Conservation (phyloP, 2,329 filamentous ascomycete genomes). For the Anisogramma anomala region DNA sequence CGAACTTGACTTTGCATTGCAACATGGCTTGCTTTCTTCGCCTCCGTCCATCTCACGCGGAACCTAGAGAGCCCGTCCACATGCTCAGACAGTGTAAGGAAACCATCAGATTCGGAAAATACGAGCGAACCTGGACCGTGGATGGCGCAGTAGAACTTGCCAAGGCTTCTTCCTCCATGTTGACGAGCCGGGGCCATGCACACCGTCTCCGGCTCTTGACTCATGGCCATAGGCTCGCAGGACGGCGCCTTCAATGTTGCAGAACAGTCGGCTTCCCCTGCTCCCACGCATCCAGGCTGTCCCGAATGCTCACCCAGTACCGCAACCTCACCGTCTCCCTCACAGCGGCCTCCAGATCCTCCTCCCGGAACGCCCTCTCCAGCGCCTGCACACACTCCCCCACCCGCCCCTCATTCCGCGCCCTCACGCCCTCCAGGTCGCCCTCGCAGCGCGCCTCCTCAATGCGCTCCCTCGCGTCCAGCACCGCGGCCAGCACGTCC, state of each 20-base stretch:
- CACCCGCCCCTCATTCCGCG: slow-evolving; percentile 59
- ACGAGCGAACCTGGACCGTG: too few species aligned
- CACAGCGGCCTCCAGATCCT: slow-evolving; percentile 56
- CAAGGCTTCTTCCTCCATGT: too few species aligned
- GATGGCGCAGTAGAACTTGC: too few species aligned
- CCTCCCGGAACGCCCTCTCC: slow-evolving; percentile 51
- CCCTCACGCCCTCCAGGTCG: slow-evolving; percentile 47
- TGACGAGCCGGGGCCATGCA: too few species aligned
- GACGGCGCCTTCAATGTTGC: slow-evolving; percentile 31
- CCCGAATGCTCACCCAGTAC: slow-evolving; percentile 84
- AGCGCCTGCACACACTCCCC: slow-evolving; percentile 49
- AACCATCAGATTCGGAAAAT: too few species aligned
- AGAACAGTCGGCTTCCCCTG: slow-evolving; percentile 52
- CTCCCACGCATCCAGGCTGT: slow-evolving; percentile 77
- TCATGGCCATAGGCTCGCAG: too few species aligned
- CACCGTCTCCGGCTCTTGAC: too few species aligned
- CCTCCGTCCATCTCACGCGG: too few species aligned
- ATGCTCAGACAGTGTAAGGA: too few species aligned
- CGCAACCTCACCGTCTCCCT: slow-evolving; percentile 64
- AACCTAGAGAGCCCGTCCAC: too few species aligned
- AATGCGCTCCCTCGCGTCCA: slow-evolving; percentile 68
- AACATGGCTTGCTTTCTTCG: background rate
- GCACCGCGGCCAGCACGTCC: slow-evolving; percentile 62
- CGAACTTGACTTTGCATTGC: background rate
- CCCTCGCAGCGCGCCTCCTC: slow-evolving; percentile 59